Percentiles rank a stretch among this genome's conserved stretches.
phyloP scores from a whole-genome alignment of 2,329 filamentous ascomycete genomes.

The Neocatenulostroma microsporum region DNA sequence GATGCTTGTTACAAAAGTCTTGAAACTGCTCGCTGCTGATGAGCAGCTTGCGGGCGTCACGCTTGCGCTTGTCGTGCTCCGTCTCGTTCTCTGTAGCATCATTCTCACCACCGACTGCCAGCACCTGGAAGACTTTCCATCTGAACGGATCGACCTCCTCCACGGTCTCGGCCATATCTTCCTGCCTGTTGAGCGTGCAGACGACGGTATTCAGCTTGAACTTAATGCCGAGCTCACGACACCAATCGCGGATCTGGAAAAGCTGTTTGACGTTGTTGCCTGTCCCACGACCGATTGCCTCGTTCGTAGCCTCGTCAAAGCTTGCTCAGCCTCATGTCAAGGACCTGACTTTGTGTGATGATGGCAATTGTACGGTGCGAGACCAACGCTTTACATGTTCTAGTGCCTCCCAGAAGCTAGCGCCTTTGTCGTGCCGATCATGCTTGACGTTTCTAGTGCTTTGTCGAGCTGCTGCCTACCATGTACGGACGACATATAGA shows the following conservation, averaged over 20 bases:
- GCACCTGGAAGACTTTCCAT: constrained; percentile 50
- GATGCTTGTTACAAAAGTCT: constrained; percentile 41
- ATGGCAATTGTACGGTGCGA: too few species aligned
- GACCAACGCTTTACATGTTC: too few species aligned
- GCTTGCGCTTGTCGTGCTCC: constrained; percentile 15
- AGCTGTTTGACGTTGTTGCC: constrained; percentile 42
- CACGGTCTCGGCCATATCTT: constrained; percentile 35
- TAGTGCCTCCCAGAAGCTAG: too few species aligned
- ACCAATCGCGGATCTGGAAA: constrained; percentile 40
- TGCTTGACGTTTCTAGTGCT: not conserved
- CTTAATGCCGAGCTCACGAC: constrained; percentile 40
- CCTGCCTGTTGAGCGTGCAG: constrained; percentile 41
- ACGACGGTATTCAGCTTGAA: constrained; percentile 55
- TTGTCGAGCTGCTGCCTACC: not conserved
- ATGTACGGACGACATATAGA: too few species aligned
- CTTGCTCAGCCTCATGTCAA: constrained; percentile 52
- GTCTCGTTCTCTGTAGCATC: constrained; percentile 34
- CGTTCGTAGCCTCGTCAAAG: constrained; percentile 45
- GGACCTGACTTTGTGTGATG: too few species aligned
- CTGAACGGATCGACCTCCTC: constrained; percentile 40
- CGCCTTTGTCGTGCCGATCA: too few species aligned
- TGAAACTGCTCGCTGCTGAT: constrained; percentile 43
- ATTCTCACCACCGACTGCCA: constrained; percentile 49
- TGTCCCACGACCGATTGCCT: constrained; percentile 44
- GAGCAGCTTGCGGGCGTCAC: constrained; percentile 37